Base-by-base conservation (phyloP, 805 yeast species). In the Wickerhamiella nectarea region DNA sequence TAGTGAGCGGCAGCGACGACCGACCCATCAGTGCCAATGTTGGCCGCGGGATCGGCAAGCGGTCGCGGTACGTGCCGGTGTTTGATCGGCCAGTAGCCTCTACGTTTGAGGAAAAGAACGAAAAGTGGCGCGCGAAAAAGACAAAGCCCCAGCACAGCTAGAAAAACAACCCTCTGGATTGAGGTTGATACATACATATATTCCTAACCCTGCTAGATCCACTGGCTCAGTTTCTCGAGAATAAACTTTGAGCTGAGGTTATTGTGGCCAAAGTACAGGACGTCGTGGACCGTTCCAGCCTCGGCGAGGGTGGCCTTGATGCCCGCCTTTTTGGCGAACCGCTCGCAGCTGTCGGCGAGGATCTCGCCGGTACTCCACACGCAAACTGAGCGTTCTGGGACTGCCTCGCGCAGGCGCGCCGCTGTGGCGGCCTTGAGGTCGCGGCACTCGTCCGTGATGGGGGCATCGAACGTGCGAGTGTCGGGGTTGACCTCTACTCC, bases 21-120 rank as follows among this genome's bases (percentile, higher is more conserved):
- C 46, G 38, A 20, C 41, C 48, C 10, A 20, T 39, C 11, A 39
- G 43, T 22, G 38, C 45, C 24, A 80, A 80, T 53, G 52, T 72
- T 0, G 95, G 96, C n/a, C 80, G 80, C 56, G 96, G 96, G 0
- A 59, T 62, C 22, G 93, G 91, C 1, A 69, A 76, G 41, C 65
- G 72, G n/a, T 18, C 67, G 11, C 65, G 61, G 14, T 83, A 86
- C 56, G 68, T 70, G 4, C 79, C 80, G 6, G 58, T 85, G 34
- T 52, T 54, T 8, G 58, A 75, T 20, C 68, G 95, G 46, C 73
- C 70, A 12, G 60, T 71, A 36, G 67, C 75, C 47, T 89, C 78
- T 14, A 56, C 80, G 1, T 79, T 74, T n/a, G 85, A 80, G 41
- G 71, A 63, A 12, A 75, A 80, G 9, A 89, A 89, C 58, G 74